Conservation (phyloP, 1,284 basidiomycete genomes). For the Schizophyllum amplum region DNA sequence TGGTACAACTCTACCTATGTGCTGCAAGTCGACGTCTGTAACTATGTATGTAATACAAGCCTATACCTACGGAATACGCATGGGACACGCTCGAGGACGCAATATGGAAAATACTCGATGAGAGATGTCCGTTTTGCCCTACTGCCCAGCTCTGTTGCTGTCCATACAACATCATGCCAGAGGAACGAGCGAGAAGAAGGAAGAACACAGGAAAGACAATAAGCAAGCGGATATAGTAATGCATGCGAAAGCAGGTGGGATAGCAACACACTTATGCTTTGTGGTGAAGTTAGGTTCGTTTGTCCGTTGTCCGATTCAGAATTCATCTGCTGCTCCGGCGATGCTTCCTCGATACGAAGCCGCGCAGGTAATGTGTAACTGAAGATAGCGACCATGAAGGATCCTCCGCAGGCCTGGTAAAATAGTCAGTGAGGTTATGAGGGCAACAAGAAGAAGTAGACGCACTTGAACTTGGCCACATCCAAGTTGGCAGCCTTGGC, state of each 20-base stretch:
- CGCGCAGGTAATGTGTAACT: neutral
- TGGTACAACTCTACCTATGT: neutral
- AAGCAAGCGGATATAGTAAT: neutral
- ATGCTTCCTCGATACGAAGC: neutral
- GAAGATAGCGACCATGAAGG: neutral
- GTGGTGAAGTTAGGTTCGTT: too few species aligned
- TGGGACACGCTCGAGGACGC: too few species aligned
- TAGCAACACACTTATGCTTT: too few species aligned
- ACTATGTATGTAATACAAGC: too few species aligned
- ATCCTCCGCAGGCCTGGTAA: neutral
- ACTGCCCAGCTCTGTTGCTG: too few species aligned
- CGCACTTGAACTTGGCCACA: neutral
- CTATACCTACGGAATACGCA: too few species aligned
- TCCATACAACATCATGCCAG: neutral
- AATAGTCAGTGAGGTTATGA: neutral
- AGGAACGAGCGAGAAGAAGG: too few species aligned
- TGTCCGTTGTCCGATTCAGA: too few species aligned
- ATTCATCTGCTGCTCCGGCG: neutral
- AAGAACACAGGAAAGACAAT: neutral
- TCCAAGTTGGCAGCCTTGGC: neutral
- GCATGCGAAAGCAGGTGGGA: too few species aligned
- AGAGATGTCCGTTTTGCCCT: too few species aligned
- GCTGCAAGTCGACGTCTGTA: too few species aligned
- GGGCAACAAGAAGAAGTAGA: neutral
- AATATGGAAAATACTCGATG: too few species aligned